phyloP scores from a whole-genome alignment of 805 yeast species.

The Candida sanyiensis region DNA sequence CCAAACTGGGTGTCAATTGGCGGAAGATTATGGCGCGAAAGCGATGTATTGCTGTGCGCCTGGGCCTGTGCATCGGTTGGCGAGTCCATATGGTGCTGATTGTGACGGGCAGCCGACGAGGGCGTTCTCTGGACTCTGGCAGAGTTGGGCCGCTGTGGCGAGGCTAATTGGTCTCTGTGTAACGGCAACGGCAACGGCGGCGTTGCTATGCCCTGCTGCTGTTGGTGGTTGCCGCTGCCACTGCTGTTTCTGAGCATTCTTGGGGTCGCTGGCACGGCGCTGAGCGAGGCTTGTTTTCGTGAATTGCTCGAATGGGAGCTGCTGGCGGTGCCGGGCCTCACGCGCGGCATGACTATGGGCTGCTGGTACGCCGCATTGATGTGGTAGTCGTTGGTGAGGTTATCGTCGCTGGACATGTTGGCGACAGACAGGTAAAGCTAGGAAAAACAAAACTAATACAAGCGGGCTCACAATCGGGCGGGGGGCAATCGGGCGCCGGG shows the following conservation, averaged over 20 bases:
- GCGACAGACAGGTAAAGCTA: not conserved
- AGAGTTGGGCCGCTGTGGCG: slow-evolving; percentile 8
- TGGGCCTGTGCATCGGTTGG: not conserved
- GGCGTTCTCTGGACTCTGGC: slow-evolving; percentile 7
- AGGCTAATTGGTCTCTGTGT: not conserved
- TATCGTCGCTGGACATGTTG: slow-evolving; percentile 15
- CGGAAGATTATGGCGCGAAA: slow-evolving; percentile 9
- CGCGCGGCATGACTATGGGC: slow-evolving; percentile 20
- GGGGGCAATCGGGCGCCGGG: too few relatives aligned
- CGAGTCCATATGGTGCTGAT: slow-evolving; percentile 5
- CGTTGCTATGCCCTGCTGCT: slow-evolving; percentile 1
- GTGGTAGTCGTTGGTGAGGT: slow-evolving; percentile 22
- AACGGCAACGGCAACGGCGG: too few relatives aligned
- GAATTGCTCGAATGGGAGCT: slow-evolving; percentile 10
- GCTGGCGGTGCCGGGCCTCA: slow-evolving; percentile 17
- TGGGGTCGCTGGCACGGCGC: slow-evolving; percentile 57
- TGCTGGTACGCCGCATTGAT: slow-evolving; percentile 22
- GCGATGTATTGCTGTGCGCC: slow-evolving; percentile 1
- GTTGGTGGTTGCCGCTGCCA: slow-evolving; percentile 28
- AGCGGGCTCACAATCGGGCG: not conserved
- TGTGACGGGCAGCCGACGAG: slow-evolving; percentile 6
- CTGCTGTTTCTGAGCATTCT: slow-evolving; percentile 59
- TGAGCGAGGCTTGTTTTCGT: slow-evolving; percentile 15
- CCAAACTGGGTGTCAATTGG: slow-evolving; percentile 20
- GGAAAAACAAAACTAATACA: not conserved